Conservation (phyloP, 2,329 filamentous ascomycete genomes). For the Grosmannia huntii region DNA sequence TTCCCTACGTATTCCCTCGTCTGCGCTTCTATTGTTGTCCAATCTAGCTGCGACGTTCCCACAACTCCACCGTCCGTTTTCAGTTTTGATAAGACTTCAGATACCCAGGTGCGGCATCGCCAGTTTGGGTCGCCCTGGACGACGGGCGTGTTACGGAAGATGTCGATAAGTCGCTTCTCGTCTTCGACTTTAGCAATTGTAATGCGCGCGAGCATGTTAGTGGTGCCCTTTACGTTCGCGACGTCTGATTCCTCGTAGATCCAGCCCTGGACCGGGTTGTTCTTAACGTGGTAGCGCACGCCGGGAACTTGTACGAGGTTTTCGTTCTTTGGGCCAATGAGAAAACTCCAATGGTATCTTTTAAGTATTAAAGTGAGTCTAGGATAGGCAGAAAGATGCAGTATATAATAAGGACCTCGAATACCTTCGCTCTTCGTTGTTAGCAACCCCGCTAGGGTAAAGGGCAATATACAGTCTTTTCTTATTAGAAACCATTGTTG, state of each 20-base stretch:
- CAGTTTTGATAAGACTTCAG: conserved; percentile 20
- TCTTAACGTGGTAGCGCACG: conserved; percentile 21
- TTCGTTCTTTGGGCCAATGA: conserved; percentile 20
- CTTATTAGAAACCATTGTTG: background rate
- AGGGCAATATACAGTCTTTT: background rate
- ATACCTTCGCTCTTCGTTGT: background rate
- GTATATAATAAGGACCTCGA: background rate
- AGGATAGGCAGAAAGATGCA: too few relatives aligned
- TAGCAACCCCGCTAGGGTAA: background rate
- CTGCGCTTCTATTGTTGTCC: conserved; percentile 21
- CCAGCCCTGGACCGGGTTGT: conserved; percentile 13
- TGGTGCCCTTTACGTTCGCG: conserved; percentile 13
- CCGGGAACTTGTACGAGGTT: conserved; percentile 13
- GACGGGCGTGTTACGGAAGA: conserved; percentile 20
- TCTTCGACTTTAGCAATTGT: conserved; percentile 26
- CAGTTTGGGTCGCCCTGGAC: conserved; percentile 22
- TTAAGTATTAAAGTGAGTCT: too few relatives aligned
- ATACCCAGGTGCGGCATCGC: conserved; percentile 28
- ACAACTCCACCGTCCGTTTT: conserved; percentile 22
- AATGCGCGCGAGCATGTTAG: conserved; percentile 23
- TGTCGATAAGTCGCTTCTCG: conserved; percentile 18
- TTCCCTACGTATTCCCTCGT: conserved; percentile 22
- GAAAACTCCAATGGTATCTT: conserved; percentile 18
- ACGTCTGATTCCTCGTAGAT: conserved; percentile 15
- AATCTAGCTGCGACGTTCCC: conserved; percentile 24